Evolutionary conservation across 2,329 filamentous ascomycete genomes (phyloP), one percentile per base, ranked within the genome.

Genomic region (Xylaria sp.): DNA sequence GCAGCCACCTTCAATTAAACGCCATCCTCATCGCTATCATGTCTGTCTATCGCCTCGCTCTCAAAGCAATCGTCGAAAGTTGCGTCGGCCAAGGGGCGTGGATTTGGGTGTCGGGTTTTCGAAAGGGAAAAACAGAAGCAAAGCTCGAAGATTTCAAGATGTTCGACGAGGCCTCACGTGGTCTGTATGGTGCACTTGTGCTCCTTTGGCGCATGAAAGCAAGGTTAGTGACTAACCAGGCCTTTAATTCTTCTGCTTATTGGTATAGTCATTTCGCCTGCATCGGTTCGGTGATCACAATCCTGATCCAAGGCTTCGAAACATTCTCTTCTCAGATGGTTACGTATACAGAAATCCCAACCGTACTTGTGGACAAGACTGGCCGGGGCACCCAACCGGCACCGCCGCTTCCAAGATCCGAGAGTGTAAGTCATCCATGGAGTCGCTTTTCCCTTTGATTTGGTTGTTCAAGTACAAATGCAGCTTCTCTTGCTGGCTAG

Each of bases 271-370:
- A 79, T 54, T 65, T 77, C 3, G 75, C 75, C 1, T 78, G 76
- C 48, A 66, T 78, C n/a, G 77, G 77, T 3, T 76, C 76, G 1
- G 59, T 71, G 27, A 76, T 78, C 41, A 68, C 75, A 1, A 64
- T 79, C 43, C 53, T 78, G 1, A 71, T 72, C 2, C 73, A 76
- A 23, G 75, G 75, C 3, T 77, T 79, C 35, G 76, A 78, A 63
- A 76, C 76, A 0, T 77, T 78, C 58, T 78, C 75, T 1, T 75
- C 77, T 58, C 72, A 77, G 64, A 77, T 78, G 70, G 73, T 77
- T 31, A 68, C 67, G 9, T 75, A 73, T 59, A 68, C 74, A 19
- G 68, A 75, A 17, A 54, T 62, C 13, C 73, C 73, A 1, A 69
- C 64, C 2, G 35, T 64, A 8, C 63, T 69, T 15, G 51, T 59